phyloP scores from a whole-genome alignment of 2,329 filamentous ascomycete genomes.

The Trichoderma sp. region DNA sequence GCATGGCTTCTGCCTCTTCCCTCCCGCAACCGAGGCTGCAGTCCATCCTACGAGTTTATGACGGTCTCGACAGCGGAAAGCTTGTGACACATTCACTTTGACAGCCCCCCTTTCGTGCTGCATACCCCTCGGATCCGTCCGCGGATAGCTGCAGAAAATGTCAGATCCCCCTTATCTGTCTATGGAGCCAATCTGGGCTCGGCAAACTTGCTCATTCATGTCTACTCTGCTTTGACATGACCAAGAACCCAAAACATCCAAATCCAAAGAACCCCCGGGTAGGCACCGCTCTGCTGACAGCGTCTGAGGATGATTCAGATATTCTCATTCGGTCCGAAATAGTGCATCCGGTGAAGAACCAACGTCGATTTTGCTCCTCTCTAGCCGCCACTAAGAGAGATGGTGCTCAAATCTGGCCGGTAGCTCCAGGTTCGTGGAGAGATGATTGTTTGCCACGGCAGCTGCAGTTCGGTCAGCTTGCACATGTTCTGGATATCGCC shows the following conservation, averaged over 20 bases:
- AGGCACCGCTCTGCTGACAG: not conserved
- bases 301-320: not conserved
- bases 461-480: not conserved
- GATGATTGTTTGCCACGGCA: not conserved
- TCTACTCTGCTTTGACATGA: not conserved
- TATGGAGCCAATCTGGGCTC: not conserved
- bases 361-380: not conserved
- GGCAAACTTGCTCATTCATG: not conserved
- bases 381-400: not conserved
- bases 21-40: not conserved
- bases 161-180: slow-evolving; percentile 8
- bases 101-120: not conserved
- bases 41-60: not conserved
- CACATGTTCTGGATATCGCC: not conserved
- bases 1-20: not conserved
- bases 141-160: slow-evolving; percentile 11
- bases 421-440: not conserved
- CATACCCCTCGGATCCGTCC: not conserved
- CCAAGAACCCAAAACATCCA: not conserved
- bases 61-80: not conserved
- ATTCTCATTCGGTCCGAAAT: slow-evolving; percentile 13
- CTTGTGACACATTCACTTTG: slow-evolving; percentile 3
- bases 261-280: not conserved
- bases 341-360: not conserved
- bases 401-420: not conserved